Evolutionary conservation across 495 filamentous ascomycete genomes (phyloP).

Genomic region (Sphaerosporella brunnea): DNA sequence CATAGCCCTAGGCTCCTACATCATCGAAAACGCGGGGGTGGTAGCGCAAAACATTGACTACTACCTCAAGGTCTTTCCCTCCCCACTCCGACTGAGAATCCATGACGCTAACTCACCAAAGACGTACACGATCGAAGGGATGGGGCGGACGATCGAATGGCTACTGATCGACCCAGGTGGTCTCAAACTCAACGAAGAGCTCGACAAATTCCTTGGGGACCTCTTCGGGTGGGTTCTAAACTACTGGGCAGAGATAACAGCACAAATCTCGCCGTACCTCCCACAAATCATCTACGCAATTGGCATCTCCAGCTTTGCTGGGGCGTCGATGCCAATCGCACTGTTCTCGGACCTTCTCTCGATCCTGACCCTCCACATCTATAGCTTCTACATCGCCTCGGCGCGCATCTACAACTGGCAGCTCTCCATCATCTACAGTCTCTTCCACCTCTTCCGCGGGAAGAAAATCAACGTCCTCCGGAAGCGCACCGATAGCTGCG

Average conservation of each 20-base stretch:
- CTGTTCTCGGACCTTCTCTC: slow-evolving; percentile 90
- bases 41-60: slow-evolving; percentile 68
- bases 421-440: slow-evolving; percentile 80
- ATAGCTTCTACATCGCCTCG: slow-evolving; percentile 91
- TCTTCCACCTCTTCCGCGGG: slow-evolving; percentile 94
- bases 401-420: slow-evolving; percentile 98
- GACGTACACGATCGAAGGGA: slow-evolving; percentile 69
- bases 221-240: slow-evolving; percentile 97
- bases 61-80: slow-evolving; percentile 39
- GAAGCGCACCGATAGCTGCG: slow-evolving; percentile 94
- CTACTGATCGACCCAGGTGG: slow-evolving; percentile 97
- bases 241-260: slow-evolving; percentile 51
- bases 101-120: slow-evolving; percentile 4
- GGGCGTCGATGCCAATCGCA: slow-evolving; percentile 91
- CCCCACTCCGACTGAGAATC: not conserved
- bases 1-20: slow-evolving; percentile 87
- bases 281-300: slow-evolving; percentile 83
- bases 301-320: slow-evolving; percentile 84
- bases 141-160: slow-evolving; percentile 83
- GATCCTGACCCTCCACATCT: slow-evolving; percentile 84
- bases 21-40: slow-evolving; percentile 81
- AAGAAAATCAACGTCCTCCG: slow-evolving; percentile 95
- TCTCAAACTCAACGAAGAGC: slow-evolving; percentile 87
- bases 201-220: slow-evolving; percentile 83
- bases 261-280: slow-evolving; percentile 54